Evolutionary conservation across 2,329 filamentous ascomycete genomes (phyloP).

Genomic region (Dryadomyces quercivorus): DNA sequence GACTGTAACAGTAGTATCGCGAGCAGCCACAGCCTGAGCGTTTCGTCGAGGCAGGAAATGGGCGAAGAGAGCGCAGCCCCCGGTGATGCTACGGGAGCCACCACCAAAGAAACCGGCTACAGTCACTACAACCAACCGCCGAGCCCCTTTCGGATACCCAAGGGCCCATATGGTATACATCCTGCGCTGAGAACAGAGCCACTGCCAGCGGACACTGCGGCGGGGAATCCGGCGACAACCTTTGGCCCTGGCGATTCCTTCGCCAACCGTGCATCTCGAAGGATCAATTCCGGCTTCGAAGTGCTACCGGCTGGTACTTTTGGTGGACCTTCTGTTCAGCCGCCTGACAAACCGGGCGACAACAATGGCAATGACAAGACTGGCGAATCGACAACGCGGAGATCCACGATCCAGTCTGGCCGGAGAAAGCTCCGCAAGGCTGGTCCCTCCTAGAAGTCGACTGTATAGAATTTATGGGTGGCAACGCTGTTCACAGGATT

Average conservation of each 20-base stretch:
- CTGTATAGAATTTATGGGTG: background rate
- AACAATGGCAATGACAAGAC: slow-evolving; percentile 1
- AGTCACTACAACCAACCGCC: background rate
- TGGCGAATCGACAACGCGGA: background rate
- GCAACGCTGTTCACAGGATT: too few species aligned
- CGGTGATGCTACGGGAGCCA: background rate
- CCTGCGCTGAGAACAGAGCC: background rate
- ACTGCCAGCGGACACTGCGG: slow-evolving; percentile 2
- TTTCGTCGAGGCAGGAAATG: background rate
- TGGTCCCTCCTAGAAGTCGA: background rate
- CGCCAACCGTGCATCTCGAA: slow-evolving; percentile 22
- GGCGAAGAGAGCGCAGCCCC: background rate
- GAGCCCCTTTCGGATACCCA: background rate
- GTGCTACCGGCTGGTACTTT: slow-evolving; percentile 27
- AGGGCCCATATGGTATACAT: background rate
- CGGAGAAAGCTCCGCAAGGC: slow-evolving; percentile 13
- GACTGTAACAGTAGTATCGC: background rate
- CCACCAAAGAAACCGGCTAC: background rate
- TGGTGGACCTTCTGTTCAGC: background rate
- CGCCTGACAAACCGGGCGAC: slow-evolving; percentile 1
- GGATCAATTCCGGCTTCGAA: slow-evolving; percentile 26
- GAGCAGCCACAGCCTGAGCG: slow-evolving; percentile 1
- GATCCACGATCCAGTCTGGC: background rate
- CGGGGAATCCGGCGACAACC: slow-evolving; percentile 14
- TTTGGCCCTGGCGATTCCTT: slow-evolving; percentile 18